Percentiles rank a stretch among this genome's conserved stretches.
Evolutionary conservation across 257 asterid genomes (phyloP).

Genomic region (Apocynum venetum): DNA sequence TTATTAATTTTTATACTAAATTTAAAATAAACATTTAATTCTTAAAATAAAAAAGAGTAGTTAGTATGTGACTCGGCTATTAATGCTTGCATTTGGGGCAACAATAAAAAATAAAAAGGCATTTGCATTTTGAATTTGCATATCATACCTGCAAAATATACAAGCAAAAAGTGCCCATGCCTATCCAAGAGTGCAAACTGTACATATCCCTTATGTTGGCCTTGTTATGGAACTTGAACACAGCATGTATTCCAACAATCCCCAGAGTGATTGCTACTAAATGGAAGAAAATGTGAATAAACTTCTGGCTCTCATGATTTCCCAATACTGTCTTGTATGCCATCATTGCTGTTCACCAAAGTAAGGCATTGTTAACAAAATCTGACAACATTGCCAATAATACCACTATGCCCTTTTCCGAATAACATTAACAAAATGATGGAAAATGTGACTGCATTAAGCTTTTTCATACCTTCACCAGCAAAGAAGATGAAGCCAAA

Average conservation of each 20-base stretch:
- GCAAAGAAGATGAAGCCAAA: slow-evolving; percentile 66
- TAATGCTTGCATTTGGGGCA: too few species aligned
- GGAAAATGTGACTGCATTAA: background rate
- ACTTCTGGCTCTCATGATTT: slow-evolving; percentile 41
- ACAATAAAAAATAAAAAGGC: too few species aligned
- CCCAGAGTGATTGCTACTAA: slow-evolving; percentile 29
- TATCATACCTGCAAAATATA: slow-evolving; percentile 62
- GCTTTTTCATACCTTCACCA: slow-evolving; percentile 53
- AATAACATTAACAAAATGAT: too few species aligned
- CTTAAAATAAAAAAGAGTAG: too few species aligned
- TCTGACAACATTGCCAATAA: too few species aligned
- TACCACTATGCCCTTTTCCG: too few species aligned
- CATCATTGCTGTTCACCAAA: slow-evolving; percentile 45
- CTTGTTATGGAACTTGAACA: slow-evolving; percentile 57
- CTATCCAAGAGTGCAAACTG: slow-evolving; percentile 85
- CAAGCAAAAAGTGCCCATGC: slow-evolving; percentile 59
- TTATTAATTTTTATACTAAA: too few species aligned
- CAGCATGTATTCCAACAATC: slow-evolving; percentile 51
- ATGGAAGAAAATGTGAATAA: slow-evolving; percentile 34
- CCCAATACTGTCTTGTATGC: slow-evolving; percentile 64
- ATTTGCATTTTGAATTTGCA: too few species aligned
- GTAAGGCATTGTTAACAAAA: too few species aligned
- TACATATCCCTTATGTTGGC: slow-evolving; percentile 34
- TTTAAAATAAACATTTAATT: too few species aligned
- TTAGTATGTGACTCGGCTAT: too few species aligned